Evolutionary conservation across 805 yeast genomes (phyloP).

Genomic region (Candida ulmi): DNA sequence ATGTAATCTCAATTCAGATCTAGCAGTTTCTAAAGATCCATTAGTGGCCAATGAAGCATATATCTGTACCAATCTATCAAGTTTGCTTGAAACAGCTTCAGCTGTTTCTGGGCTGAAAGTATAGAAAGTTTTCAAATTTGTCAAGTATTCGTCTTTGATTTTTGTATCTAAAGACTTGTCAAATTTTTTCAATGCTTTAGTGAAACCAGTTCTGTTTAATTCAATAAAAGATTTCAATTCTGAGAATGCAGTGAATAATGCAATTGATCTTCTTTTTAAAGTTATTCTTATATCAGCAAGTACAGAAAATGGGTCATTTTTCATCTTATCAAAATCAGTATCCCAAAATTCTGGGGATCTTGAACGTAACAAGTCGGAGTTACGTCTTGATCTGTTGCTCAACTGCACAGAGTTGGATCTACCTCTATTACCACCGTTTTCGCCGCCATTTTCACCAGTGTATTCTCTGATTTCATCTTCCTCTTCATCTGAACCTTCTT

Average conservation of each 20-base stretch:
- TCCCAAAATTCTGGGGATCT: slow-evolving; percentile 24
- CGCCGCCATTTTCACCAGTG: slow-evolving; percentile 4
- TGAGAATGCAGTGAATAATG: slow-evolving; percentile 66
- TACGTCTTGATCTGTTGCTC: slow-evolving; percentile 13
- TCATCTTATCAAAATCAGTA: slow-evolving; percentile 13
- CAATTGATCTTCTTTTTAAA: slow-evolving; percentile 58
- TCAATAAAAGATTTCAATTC: slow-evolving; percentile 83
- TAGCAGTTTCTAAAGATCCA: slow-evolving; percentile 37
- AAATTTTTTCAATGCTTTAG: slow-evolving; percentile 86
- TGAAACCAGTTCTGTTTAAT: slow-evolving; percentile 81
- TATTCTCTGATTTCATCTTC: slow-evolving; percentile 11
- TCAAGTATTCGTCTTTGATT: slow-evolving; percentile 54
- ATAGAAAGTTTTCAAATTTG: slow-evolving; percentile 40
- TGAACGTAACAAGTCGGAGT: slow-evolving; percentile 12
- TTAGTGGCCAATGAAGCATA: slow-evolving; percentile 50
- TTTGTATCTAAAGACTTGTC: slow-evolving; percentile 72
- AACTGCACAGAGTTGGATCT: slow-evolving; percentile 19
- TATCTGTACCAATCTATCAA: slow-evolving; percentile 46
- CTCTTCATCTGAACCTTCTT: slow-evolving; percentile 24
- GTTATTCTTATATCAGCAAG: slow-evolving; percentile 40
- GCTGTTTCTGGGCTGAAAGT: slow-evolving; percentile 50
- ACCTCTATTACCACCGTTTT: slow-evolving; percentile 11
- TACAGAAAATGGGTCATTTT: slow-evolving; percentile 17
- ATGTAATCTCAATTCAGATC: slow-evolving; percentile 43
- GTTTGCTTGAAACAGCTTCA: slow-evolving; percentile 41